Evolutionary conservation across 2,329 filamentous ascomycete genomes (phyloP), one percentile per base, ranked within the genome.

Genomic region (Aspergillus persii): DNA sequence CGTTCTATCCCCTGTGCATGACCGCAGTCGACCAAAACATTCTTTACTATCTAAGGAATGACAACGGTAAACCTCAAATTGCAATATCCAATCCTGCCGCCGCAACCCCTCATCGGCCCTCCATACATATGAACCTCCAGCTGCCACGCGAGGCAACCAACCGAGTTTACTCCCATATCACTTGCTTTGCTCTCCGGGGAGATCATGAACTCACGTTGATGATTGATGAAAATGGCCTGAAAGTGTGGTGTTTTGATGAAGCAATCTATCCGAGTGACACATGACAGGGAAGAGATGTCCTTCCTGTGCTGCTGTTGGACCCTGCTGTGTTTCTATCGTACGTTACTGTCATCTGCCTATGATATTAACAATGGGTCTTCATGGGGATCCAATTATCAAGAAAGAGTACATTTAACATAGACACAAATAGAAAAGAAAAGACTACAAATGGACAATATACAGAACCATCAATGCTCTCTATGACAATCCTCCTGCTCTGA

Each of bases 191-290:
- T 23, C 52, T 66, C 23, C 60, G 58, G 27, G 68, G 67, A 3
- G 68, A 71, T 57, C 50, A 55, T 7, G 50, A 58, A 12, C 66
- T 64, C 53, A 53, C 67, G 23, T 50, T 68, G 8, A 49, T 67
- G 48, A 41, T 62, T 4, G 57, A 64, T 57, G 53, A 57, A 8
- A 54, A 31, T 5, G 64, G 63, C 15, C 18, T 65, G 44, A 59
- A 59, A 49, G 57, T 68, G 4, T 73, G 67, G 69, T 66, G 56
- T 46, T 71, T 74, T 56, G 59, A 67, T 48, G 63, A 60, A 53
- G 49, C 33, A 11, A 50, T 60, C 33, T 33, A 9, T 48, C 26
- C 30, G 18, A 23, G 39, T 29, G 30, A 41, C 15, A 26, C 12
- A 8, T 44, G 26, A 41, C 12, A 6, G 12, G 6, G 36, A n/a